Base-by-base conservation (phyloP, 2,329 filamentous ascomycete species). In the Diaporthe destruens region DNA sequence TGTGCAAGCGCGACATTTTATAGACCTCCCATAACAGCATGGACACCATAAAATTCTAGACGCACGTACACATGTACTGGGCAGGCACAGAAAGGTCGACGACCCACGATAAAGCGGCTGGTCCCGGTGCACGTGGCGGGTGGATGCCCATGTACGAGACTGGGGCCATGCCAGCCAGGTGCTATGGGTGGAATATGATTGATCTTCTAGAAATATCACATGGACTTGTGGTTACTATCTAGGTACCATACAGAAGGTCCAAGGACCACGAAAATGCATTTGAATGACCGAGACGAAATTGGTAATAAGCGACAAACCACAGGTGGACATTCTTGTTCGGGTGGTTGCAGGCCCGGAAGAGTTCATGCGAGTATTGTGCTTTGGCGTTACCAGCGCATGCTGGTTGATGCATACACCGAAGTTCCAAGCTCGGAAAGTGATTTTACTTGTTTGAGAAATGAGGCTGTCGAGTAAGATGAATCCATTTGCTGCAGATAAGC, bases 41-140 rank as follows among this genome's bases (percentile, higher is more conserved):
- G 59, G 39, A 3, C 42, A 34, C 20, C 11, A n/a, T 20, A 2
- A 20, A 32, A 18, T 14, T 63, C 59, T 49, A 63, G 59, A 49
- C 6, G 59, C 57, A 29, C 29, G n/a, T n/a, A n/a, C n/a, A n/a
- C n/a, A n/a, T n/a, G n/a, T n/a, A n/a, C 29, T 29, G 29, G 29
- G 29, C 29, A 47, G 25, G 57, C 5, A 14, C 49, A 25, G 39
- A 14, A 47, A 32, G 5, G 25, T 63, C 42, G 59, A 63, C 59
- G 59, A 49, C 59, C 59, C 59, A 49, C 42, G 42, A 49, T 0
- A 8, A 11, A 32, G 9, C 59, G 59, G 59, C 59, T 63, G 59
- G n/a, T 49, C 25, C 39, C 59, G 59, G 8, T 47, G 59, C 59
- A 65, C 59, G 59, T 65, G 59, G 44, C 25, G 44, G 12, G 59